These are phyloP conservation scores for Agaricus subrufescens DNA, from an alignment of 768 basidiomycete species.

Conservation along the genomic window DNA sequence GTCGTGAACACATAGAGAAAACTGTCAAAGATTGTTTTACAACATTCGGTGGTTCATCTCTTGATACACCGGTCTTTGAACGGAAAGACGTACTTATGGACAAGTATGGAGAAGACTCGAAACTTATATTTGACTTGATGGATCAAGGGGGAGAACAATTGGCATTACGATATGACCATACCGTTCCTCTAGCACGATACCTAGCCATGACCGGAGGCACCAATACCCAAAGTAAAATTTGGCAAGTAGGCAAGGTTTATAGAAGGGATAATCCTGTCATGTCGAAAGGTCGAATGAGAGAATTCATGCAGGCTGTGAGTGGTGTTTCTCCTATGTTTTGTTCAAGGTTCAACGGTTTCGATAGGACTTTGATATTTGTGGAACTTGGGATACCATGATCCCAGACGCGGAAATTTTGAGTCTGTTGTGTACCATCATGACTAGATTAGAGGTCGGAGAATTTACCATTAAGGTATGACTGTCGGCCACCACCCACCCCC, in stretches of 20 bases:
- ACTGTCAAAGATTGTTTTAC: slow-evolving; percentile 87
- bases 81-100: slow-evolving; percentile 93
- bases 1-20: slow-evolving; percentile 85
- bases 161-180: slow-evolving; percentile 92
- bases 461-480: slow-evolving; percentile 81
- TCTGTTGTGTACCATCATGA: slow-evolving; percentile 75
- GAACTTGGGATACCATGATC: slow-evolving; percentile 93
- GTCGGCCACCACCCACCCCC: neutral
- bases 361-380: slow-evolving; percentile 94
- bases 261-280: slow-evolving; percentile 94
- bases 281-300: slow-evolving; percentile 97
- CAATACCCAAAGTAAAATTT: slow-evolving; percentile 73
- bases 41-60: slow-evolving; percentile 82
- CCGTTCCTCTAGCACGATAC: slow-evolving; percentile 93
- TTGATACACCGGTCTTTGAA: slow-evolving; percentile 98
- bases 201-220: slow-evolving; percentile 94
- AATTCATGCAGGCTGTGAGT: slow-evolving; percentile 94
- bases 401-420: slow-evolving; percentile 91
- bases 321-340: neutral
- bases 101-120: slow-evolving; percentile 97
- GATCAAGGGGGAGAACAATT: slow-evolving; percentile 98
- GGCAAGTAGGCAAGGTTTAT: slow-evolving; percentile 99
- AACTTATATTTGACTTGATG: slow-evolving; percentile 95
- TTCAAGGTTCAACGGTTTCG: neutral
- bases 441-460: slow-evolving; percentile 85